Evolutionary conservation across 1,284 basidiomycete species (phyloP).

Genomic region (Ustilago loliicola): DNA sequence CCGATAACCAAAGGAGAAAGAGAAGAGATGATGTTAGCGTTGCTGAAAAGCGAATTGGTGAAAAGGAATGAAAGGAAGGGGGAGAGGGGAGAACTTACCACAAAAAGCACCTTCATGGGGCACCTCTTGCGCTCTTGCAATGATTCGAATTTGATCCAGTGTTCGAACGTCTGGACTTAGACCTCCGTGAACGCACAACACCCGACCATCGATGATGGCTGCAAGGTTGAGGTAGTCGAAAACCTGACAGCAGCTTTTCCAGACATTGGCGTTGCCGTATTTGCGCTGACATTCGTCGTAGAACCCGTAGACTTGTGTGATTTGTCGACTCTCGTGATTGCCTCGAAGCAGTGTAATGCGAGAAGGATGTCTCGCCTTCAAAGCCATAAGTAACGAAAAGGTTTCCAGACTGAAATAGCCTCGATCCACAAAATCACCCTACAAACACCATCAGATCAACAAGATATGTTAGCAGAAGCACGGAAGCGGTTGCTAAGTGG

Average conservation of each 20-base stretch:
- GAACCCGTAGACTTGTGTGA: constrained; percentile 98
- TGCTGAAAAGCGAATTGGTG: background rate
- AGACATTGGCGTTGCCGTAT: constrained; percentile 90
- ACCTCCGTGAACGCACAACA: constrained; percentile 98
- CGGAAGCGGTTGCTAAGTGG: too few relatives aligned
- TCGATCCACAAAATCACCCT: constrained; percentile 98
- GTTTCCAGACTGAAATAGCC: constrained; percentile 98
- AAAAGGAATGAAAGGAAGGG: too few relatives aligned
- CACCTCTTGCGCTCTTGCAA: constrained; percentile 93
- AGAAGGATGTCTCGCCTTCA: constrained; percentile 95
- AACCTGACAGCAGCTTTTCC: constrained; percentile 99
- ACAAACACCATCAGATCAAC: too few relatives aligned
- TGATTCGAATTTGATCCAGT: constrained; percentile 99
- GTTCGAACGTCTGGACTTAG: constrained; percentile 97
- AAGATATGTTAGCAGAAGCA: too few relatives aligned
- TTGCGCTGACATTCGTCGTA: constrained; percentile 95
- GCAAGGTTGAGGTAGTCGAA: constrained; percentile 98
- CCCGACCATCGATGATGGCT: constrained; percentile 95
- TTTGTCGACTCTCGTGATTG: constrained; percentile 95
- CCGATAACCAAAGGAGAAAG: constrained; percentile 71
- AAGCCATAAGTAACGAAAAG: constrained; percentile 85
- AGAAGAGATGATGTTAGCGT: constrained; percentile 74
- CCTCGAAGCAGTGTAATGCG: constrained; percentile 89
- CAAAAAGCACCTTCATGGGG: constrained; percentile 98
- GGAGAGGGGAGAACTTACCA: constrained; percentile 13